Conservation (phyloP, 139 green algal species). For the Micractinium conductrix region DNA sequence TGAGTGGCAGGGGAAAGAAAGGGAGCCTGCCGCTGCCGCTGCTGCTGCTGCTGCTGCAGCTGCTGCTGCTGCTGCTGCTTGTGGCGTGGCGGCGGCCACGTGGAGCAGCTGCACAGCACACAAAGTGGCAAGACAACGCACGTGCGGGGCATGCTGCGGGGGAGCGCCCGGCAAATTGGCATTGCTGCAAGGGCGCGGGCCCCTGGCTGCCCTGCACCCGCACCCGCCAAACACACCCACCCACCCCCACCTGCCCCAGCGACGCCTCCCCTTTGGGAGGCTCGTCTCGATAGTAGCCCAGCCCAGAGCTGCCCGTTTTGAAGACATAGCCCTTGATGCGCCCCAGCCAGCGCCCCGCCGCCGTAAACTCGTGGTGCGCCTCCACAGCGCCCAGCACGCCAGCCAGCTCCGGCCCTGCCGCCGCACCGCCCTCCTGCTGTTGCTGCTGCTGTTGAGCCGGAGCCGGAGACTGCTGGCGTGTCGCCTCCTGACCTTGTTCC, state of each 20-base stretch:
- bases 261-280: conserved; percentile 5
- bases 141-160: too few relatives aligned
- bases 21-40: neutral
- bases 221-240: neutral
- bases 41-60: too few relatives aligned
- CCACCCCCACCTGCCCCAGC: neutral
- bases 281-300: conserved; percentile 32
- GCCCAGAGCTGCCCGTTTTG: conserved; percentile 20
- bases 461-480: neutral
- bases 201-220: neutral
- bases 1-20: neutral
- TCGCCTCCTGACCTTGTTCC: neutral
- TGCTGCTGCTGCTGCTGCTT: too few relatives aligned
- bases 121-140: too few relatives aligned
- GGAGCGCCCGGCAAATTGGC: too few relatives aligned
- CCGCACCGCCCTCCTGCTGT: neutral
- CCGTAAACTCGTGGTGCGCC: neutral
- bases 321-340: conserved; percentile 31
- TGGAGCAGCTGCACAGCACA: too few relatives aligned
- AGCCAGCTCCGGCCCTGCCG: neutral
- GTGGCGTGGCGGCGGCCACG: too few relatives aligned
- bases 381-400: neutral
- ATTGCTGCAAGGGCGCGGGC: too few relatives aligned
- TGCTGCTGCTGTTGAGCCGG: too few relatives aligned
- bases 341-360: conserved; percentile 2